phyloP scores from a whole-genome alignment of 768 basidiomycete species.

The Trametopsis cervina region DNA sequence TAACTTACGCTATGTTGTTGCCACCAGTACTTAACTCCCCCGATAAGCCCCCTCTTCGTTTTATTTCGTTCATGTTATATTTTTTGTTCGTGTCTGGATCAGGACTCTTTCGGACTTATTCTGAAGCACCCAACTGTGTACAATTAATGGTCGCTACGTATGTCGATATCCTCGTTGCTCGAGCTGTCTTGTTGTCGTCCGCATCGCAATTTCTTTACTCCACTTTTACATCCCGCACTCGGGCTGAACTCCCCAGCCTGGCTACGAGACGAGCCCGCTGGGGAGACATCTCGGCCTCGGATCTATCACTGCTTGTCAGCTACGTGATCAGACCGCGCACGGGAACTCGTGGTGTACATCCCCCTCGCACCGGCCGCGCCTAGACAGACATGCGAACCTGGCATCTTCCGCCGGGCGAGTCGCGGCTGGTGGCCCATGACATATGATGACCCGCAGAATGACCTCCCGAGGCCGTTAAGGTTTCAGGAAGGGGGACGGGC shows the following conservation, averaged over 20 bases:
- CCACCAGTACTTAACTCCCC: background rate
- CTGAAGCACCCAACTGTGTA: no score
- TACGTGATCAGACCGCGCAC: constrained; percentile 2
- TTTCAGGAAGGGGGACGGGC: background rate
- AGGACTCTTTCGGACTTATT: background rate
- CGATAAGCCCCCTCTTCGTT: background rate
- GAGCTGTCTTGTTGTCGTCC: background rate
- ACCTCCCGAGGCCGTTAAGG: constrained; percentile 1
- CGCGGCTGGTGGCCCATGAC: constrained; percentile 3
- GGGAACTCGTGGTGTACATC: background rate
- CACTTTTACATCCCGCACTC: no score
- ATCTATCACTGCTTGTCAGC: constrained; percentile 6
- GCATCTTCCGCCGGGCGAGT: constrained; percentile 5
- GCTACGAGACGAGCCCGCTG: no score
- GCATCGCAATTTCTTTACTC: background rate
- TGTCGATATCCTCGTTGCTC: no score
- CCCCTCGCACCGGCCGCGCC: no score
- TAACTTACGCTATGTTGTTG: background rate
- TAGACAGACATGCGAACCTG: constrained; percentile 4
- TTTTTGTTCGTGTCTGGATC: background rate
- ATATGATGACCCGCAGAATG: constrained; percentile 6
- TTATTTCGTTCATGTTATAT: background rate
- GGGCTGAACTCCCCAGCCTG: no score
- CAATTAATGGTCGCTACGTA: no score
- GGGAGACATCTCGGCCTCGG: no score